Conservation (phyloP, 352 stramenopile genomes). For the Pythium sukuiense region DNA sequence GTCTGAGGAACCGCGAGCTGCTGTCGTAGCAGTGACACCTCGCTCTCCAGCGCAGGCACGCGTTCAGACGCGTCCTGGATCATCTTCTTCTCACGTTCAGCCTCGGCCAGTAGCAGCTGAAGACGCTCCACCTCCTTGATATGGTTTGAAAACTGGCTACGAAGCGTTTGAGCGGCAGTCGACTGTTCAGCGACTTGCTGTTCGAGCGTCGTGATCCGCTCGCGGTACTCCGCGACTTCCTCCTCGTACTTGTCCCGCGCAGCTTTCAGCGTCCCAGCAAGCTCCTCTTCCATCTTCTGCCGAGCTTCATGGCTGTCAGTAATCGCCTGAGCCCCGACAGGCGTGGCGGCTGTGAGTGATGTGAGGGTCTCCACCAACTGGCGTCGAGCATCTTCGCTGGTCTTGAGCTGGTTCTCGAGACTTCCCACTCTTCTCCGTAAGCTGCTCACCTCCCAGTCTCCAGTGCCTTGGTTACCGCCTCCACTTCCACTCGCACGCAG, state of each 20-base stretch:
- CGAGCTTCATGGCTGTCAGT: neutral
- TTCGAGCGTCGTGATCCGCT: slow-evolving; percentile 30
- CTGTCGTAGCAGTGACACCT: slow-evolving; percentile 44
- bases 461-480: neutral
- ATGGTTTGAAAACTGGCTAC: slow-evolving; percentile 30
- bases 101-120: slow-evolving; percentile 26
- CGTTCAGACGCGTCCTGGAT: slow-evolving; percentile 34
- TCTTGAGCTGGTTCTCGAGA: slow-evolving; percentile 56
- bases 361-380: slow-evolving; percentile 60
- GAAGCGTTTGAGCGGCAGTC: slow-evolving; percentile 23
- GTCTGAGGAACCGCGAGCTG: slow-evolving; percentile 59
- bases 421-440: slow-evolving; percentile 27
- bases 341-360: slow-evolving; percentile 32
- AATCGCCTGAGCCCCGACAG: neutral
- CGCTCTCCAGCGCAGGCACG: slow-evolving; percentile 50
- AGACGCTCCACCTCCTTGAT: slow-evolving; percentile 41
- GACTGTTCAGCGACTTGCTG: slow-evolving; percentile 31
- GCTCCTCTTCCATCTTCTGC: neutral
- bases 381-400: slow-evolving; percentile 65
- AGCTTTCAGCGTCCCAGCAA: slow-evolving; percentile 16
- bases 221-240: slow-evolving; percentile 6
- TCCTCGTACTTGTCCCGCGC: slow-evolving; percentile 9
- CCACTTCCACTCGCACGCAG: neutral
- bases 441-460: slow-evolving; percentile 10
- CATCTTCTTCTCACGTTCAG: slow-evolving; percentile 33